phyloP scores from a whole-genome alignment of 2,329 filamentous ascomycete species.

The Endocalyx cinctus region DNA sequence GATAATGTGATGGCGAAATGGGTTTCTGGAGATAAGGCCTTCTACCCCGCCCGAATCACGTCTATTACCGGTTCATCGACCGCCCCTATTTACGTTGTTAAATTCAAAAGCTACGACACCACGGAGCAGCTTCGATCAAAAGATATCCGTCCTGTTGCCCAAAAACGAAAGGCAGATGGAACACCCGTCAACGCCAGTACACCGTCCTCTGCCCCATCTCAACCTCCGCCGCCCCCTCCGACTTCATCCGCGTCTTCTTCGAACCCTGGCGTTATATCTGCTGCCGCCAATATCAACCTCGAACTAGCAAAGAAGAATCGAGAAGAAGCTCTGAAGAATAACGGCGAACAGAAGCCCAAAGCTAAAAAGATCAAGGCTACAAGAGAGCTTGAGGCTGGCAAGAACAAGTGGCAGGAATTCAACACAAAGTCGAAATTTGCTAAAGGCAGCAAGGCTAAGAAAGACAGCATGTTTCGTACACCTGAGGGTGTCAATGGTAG shows the following conservation, averaged over 20 bases:
- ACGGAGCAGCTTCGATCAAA: constrained; percentile 77
- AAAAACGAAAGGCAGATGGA: constrained; percentile 83
- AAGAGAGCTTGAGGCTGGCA: constrained; percentile 84
- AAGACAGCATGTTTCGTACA: constrained; percentile 96
- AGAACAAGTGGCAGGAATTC: constrained; percentile 94
- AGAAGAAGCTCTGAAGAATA: constrained; percentile 57
- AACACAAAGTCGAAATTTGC: constrained; percentile 69
- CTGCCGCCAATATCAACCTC: constrained; percentile 53
- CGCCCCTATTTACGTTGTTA: constrained; percentile 88
- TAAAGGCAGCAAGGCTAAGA: constrained; percentile 59
- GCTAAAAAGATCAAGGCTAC: constrained; percentile 89
- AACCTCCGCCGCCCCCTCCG: constrained; percentile 23
- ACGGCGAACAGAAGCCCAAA: constrained; percentile 68
- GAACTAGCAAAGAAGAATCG: constrained; percentile 46
- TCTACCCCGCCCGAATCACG: constrained; percentile 89
- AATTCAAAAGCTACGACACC: constrained; percentile 86
- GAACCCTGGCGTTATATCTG: constrained; percentile 47
- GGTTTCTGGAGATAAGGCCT: constrained; percentile 81
- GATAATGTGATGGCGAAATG: constrained; percentile 89
- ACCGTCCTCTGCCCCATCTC: constrained; percentile 29
- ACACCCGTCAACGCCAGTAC: constrained; percentile 48
- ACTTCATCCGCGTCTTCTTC: constrained; percentile 30
- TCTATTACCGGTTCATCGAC: constrained; percentile 90
- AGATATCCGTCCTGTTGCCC: constrained; percentile 76
- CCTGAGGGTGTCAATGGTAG: constrained; percentile 80